Percentiles rank a stretch among this genome's conserved stretches.
Conservation (phyloP, 164 flowering plant species). For the Nelumbo lutea region DNA sequence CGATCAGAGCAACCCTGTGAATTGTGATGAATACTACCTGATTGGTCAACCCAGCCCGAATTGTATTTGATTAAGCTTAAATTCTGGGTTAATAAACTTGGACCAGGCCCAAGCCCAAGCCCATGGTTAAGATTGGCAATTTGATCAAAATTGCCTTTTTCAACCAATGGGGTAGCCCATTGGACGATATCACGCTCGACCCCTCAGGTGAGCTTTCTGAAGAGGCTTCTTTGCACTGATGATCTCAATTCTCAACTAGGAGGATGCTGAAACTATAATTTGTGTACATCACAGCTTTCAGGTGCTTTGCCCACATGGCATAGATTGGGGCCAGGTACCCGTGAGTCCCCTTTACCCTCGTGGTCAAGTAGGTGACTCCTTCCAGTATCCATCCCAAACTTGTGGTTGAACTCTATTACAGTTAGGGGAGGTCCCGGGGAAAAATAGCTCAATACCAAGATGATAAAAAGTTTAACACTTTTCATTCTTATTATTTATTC, state of each 20-base stretch:
- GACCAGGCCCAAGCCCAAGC: too few species aligned
- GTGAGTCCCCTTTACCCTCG: conserved; percentile 40
- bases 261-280: conserved; percentile 55
- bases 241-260: conserved; percentile 31
- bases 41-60: too few species aligned
- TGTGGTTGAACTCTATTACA: too few species aligned
- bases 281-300: conserved; percentile 75
- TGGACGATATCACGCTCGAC: conserved; percentile 61
- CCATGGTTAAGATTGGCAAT: conserved; percentile 30
- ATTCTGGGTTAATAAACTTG: too few species aligned
- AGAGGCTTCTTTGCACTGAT: conserved; percentile 54
- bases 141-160: conserved; percentile 37
- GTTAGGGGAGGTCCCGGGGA: too few species aligned
- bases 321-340: conserved; percentile 57
- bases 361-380: conserved; percentile 60
- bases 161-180: conserved; percentile 57
- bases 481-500: too few species aligned
- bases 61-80: too few species aligned
- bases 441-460: too few species aligned
- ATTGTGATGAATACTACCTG: too few species aligned
- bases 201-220: conserved; percentile 51
- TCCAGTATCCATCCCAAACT: conserved; percentile 31
- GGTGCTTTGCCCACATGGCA: conserved; percentile 88
- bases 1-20: too few species aligned
- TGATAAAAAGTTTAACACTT: too few species aligned